Conservation (phyloP, 495 filamentous ascomycete genomes). For the Lasiosphaeria ovina region DNA sequence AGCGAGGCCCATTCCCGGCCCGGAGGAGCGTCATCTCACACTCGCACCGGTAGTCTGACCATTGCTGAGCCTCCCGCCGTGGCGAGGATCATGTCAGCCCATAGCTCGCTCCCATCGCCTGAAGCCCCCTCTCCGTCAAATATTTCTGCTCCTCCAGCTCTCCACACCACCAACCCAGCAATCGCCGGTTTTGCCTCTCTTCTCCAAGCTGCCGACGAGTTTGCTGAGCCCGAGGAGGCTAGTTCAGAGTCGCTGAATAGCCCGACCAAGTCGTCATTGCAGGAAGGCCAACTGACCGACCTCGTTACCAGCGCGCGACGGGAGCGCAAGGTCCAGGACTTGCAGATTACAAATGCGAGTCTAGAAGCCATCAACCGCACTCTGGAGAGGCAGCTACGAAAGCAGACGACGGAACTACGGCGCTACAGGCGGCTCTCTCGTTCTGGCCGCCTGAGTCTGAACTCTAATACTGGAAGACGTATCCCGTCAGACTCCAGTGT, state of each 20-base stretch:
- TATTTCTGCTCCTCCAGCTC: slow-evolving; percentile 9
- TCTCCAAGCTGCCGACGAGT: slow-evolving; percentile 50
- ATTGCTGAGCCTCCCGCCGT: slow-evolving; percentile 28
- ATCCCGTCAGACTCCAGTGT: slow-evolving; percentile 28
- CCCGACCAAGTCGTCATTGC: slow-evolving; percentile 48
- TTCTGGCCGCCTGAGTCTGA: slow-evolving; percentile 63
- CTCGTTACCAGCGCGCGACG: slow-evolving; percentile 78
- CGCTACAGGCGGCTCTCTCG: slow-evolving; percentile 79
- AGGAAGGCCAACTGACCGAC: slow-evolving; percentile 58
- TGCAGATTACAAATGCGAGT: slow-evolving; percentile 97
- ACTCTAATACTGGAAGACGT: slow-evolving; percentile 24
- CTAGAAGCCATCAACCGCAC: slow-evolving; percentile 95
- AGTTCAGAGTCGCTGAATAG: slow-evolving; percentile 44
- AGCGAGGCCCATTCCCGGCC: slow-evolving; percentile 10
- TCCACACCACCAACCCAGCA: slow-evolving; percentile 19
- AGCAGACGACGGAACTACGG: slow-evolving; percentile 85
- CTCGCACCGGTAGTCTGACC: slow-evolving; percentile 27
- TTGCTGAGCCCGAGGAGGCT: slow-evolving; percentile 31
- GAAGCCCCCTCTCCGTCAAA: slow-evolving; percentile 23
- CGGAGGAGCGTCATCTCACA: slow-evolving; percentile 12
- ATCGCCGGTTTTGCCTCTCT: slow-evolving; percentile 40
- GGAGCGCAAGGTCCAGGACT: slow-evolving; percentile 91
- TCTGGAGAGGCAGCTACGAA: slow-evolving; percentile 84
- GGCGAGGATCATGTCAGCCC: slow-evolving; percentile 21
- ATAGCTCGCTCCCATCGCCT: slow-evolving; percentile 23